Evolutionary conservation across 2,329 filamentous ascomycete species (phyloP), one percentile per base, ranked within the genome.

Genomic region (Colletotrichum horii): DNA sequence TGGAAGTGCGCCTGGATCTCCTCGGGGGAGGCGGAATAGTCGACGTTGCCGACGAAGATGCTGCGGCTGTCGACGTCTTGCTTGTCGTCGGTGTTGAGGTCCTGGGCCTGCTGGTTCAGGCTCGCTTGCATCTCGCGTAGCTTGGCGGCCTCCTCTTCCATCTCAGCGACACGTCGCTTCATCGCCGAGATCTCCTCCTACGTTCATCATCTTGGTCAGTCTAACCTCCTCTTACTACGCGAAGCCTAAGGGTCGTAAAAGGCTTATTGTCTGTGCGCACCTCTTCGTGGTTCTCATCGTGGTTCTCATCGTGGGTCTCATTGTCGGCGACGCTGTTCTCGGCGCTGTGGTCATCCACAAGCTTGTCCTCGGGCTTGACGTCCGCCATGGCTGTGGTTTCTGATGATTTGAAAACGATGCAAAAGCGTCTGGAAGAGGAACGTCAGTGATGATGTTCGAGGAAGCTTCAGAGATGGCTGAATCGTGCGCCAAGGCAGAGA

Each of bases 1-100:
- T 98, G 96, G 88, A 99, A 99, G 83, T 99, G 97, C 75, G 96
- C 95, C 88, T 99, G 97, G 75, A 99, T 97, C 88, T 99, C 97
- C 87, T 99, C 97, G 4, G 97, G 97, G 32, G 96, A 97, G 26
- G 96, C 96, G 77, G 95, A 96, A 85, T 99, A 99, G 86, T 99
- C 97, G 79, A 99, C 97, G 81, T 99, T 99, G 79, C 97, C 97
- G 60, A 99, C 97, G 84, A 99, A 99, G 85, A 99, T 96, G 87
- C 96, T 98, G 81, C 97, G 93, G 79, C 93, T 93, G 86, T 99
- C 97, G 75, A 99, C 93, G 79, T 98, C 97, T 84, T 98, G 96
- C 86, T 97, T 98, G 87, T 77, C 69, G 83, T 98, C 97, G 38
- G 38, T 12, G 79, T 94, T 92, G 77, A 97, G 89, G 80, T 95